Conservation (phyloP, 2,329 filamentous ascomycete species). For the Aureobasidium leucospermi region DNA sequence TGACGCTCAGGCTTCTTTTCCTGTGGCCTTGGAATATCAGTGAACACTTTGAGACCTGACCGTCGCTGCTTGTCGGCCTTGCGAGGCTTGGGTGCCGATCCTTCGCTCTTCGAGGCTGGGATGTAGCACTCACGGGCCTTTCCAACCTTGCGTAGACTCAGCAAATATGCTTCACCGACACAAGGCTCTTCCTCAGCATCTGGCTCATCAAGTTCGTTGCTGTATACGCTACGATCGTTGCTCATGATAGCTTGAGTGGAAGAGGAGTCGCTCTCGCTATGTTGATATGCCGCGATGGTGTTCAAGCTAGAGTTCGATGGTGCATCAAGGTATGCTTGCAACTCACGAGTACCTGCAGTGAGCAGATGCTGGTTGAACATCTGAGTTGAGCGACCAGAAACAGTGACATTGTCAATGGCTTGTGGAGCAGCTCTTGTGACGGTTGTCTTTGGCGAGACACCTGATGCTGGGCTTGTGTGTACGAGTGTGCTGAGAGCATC, state of each 20-base stretch:
- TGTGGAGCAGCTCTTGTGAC: not conserved
- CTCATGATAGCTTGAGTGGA: not conserved
- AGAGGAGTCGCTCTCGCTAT: not conserved
- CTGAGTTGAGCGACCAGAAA: conserved; percentile 1
- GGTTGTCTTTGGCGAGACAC: not conserved
- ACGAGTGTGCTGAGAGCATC: not conserved
- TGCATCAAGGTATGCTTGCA: conserved; percentile 2
- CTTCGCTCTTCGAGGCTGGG: not conserved
- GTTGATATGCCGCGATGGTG: not conserved
- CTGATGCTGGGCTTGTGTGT: not conserved
- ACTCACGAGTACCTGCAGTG: not conserved
- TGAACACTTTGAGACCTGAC: conserved; percentile 1
- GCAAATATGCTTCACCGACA: not conserved
- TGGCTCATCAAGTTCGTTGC: not conserved
- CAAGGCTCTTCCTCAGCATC: not conserved
- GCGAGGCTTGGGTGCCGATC: not conserved
- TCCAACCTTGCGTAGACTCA: not conserved
- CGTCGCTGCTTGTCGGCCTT: not conserved
- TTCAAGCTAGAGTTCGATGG: not conserved
- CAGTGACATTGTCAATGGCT: not conserved
- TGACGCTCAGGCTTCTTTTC: not conserved
- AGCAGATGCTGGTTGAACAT: conserved; percentile 8
- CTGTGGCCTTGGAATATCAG: not conserved
- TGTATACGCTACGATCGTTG: not conserved
- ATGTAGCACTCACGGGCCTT: conserved; percentile 7